phyloP scores from a whole-genome alignment of 2,329 filamentous ascomycete species.

The Aureobasidium sp. region DNA sequence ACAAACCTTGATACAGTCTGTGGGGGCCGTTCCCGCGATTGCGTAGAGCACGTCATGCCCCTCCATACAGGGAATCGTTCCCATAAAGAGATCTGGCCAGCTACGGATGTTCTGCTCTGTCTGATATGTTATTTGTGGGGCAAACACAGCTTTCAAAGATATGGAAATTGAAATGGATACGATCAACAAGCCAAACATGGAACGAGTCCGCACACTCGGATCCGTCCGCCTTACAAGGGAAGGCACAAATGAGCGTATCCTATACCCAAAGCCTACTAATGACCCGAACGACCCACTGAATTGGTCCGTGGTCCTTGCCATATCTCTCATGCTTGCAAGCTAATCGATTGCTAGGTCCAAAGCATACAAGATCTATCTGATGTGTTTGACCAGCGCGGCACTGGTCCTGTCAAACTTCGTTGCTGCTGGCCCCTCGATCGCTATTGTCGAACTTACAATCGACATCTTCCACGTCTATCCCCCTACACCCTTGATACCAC shows the following conservation, averaged over 20 bases:
- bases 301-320: background rate
- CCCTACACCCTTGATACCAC: background rate
- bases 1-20: no score
- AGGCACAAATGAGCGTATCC: background rate
- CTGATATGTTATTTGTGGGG: no score
- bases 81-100: no score
- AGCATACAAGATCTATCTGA: conserved; percentile 46
- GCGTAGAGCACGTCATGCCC: no score
- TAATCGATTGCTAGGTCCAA: conserved; percentile 22
- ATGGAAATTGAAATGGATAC: no score
- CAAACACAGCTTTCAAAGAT: no score
- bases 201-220: background rate
- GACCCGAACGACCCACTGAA: background rate
- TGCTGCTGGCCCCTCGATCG: conserved; percentile 49
- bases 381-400: conserved; percentile 44
- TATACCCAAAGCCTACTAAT: background rate
- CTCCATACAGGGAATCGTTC: no score
- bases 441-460: conserved; percentile 42
- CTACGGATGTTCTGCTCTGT: no score
- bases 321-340: background rate
- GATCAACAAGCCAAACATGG: background rate
- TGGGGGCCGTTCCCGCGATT: no score
- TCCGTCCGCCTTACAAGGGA: background rate
- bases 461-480: conserved; percentile 29
- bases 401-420: conserved; percentile 53